These are phyloP conservation scores for Talaromyces atroroseus DNA, from an alignment of 2,329 filamentous ascomycete genomes.

Conservation along the genomic window DNA sequence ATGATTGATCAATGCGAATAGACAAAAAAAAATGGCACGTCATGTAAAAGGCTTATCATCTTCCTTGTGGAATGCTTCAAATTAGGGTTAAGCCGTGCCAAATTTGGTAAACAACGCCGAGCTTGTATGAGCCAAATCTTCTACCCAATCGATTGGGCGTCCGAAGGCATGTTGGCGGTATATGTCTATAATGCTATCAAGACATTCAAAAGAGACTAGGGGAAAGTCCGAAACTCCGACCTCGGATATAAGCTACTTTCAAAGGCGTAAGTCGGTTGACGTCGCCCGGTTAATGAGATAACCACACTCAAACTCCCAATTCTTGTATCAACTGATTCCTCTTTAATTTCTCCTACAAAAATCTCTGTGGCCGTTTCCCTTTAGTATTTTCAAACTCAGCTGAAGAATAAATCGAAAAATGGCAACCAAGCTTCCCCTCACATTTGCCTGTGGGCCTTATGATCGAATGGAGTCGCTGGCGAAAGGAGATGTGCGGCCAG, in stretches of 20 bases:
- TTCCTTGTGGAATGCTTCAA: too few relatives aligned
- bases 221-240: background rate
- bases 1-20: background rate
- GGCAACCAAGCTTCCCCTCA: background rate
- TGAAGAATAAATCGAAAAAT: background rate
- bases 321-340: background rate
- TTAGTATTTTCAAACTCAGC: background rate
- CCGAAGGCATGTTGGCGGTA: background rate
- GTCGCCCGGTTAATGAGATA: background rate
- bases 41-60: background rate
- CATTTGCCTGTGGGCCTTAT: conserved; percentile 25
- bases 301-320: background rate
- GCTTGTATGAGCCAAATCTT: background rate
- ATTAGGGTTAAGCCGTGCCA: background rate
- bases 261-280: background rate
- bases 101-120: background rate
- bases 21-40: too few relatives aligned
- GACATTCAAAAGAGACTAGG: background rate
- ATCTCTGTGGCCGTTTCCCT: background rate
- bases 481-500: conserved; percentile 22
- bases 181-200: background rate
- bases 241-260: background rate
- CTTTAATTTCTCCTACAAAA: background rate
- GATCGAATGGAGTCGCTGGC: conserved; percentile 25
- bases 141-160: background rate